phyloP scores from a whole-genome alignment of 345 rosid genomes.

The Populus deltoides region DNA sequence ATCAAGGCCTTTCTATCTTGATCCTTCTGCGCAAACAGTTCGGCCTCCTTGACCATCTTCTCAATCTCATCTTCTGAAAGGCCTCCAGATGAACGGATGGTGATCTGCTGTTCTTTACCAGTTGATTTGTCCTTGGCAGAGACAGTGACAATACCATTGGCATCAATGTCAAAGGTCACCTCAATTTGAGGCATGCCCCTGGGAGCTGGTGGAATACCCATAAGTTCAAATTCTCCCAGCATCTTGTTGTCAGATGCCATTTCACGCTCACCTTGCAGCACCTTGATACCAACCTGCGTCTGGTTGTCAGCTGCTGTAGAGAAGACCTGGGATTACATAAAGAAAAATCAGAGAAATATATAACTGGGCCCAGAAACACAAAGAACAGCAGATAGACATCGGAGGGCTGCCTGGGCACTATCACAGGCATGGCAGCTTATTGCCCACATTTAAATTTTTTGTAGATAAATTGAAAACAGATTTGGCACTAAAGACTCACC shows the following conservation, averaged over 20 bases:
- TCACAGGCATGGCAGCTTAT: not conserved
- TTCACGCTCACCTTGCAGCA: slow-evolving; percentile 33
- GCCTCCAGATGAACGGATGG: slow-evolving; percentile 33
- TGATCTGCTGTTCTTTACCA: slow-evolving; percentile 31
- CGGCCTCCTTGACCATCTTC: slow-evolving; percentile 40
- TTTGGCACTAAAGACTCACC: slow-evolving; percentile 9
- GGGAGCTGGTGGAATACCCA: slow-evolving; percentile 31
- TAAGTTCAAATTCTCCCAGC: slow-evolving; percentile 26
- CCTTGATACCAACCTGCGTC: slow-evolving; percentile 29
- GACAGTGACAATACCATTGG: slow-evolving; percentile 40
- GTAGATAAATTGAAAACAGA: not conserved
- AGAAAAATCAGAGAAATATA: not conserved
- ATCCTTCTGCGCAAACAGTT: slow-evolving; percentile 32
- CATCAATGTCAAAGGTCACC: slow-evolving; percentile 38
- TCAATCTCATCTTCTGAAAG: slow-evolving; percentile 36
- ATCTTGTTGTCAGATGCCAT: slow-evolving; percentile 27
- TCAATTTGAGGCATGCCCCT: slow-evolving; percentile 32
- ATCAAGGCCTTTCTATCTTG: slow-evolving; percentile 33
- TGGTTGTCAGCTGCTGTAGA: slow-evolving; percentile 33
- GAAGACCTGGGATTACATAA: slow-evolving; percentile 16
- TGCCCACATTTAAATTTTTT: not conserved
- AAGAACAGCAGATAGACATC: not conserved
- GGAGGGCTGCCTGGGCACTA: not conserved
- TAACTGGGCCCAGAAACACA: not conserved
- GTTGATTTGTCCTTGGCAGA: slow-evolving; percentile 36